Evolutionary conservation across 108 stramenopile genomes (phyloP), one percentile per base, ranked within the genome.

Genomic region (Fistulifera pelliculosa): DNA sequence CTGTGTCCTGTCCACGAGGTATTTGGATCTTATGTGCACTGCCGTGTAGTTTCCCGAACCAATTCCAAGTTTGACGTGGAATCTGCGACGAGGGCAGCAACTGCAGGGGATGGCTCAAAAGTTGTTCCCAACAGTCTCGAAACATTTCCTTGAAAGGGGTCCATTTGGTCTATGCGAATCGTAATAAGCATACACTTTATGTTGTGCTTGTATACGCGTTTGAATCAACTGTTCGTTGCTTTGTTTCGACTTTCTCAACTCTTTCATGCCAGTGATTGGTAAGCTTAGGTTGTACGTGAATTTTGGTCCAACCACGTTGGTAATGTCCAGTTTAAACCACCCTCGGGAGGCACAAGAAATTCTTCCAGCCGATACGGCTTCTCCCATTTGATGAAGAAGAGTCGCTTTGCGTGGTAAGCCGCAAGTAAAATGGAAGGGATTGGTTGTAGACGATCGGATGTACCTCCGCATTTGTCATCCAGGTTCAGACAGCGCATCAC

Each of bases 61-160:
- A 3, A 80, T 22, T 3, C 69, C 68, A 15, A 68, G 45, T 1
- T 49, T 17, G 7, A 38, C 63, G 69, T 60, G 27, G 61, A 39
- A 0, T 53, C 16, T 24, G 52, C 54, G 19, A 79, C 51, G 3
- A 39, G 41, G 13, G 25, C 16, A 0, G 61, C 58, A 2, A 79
- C 43, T 2, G 78, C 70, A 13, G 52, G 62, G 1, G 78, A 68
- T 14, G 74, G 78, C 8, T 66, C 72, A 61, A 79, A 79, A 75
- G 38, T 0, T 53, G 38, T 26, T 52, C 42, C 68, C 66, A 79
- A 0, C 71, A 19, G 6, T 45, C 44, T 8, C 11, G 44, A 21
- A 19, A 45, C 4, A 45, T 11, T 5, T 17, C 21, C 7, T 45
- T 11, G 21, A 45, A 21, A 21, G 16, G 16, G 16, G 19, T 11